A percentile compares a stretch with the other conserved stretches of the same genome.
Evolutionary conservation across 83 land plant species (phyloP).

Genomic region (Picea mariana): DNA sequence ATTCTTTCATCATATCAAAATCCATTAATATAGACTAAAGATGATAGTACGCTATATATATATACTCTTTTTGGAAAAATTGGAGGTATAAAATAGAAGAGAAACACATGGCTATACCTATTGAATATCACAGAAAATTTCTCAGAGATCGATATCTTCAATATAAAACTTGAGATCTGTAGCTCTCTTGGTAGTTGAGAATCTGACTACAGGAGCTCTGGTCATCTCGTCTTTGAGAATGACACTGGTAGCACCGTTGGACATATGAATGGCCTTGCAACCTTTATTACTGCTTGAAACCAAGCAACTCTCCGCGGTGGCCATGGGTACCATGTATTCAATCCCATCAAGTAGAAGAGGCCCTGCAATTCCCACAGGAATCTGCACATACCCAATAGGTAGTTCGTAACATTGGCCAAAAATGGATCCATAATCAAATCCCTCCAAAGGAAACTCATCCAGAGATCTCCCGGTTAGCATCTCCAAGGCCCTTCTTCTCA

Average conservation of each 20-base stretch:
- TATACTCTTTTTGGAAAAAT: no score
- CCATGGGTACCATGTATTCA: conserved; percentile 87
- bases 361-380: conserved; percentile 90
- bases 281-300: conserved; percentile 92
- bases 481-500: conserved; percentile 70
- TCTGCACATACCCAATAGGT: conserved; percentile 81
- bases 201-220: conserved; percentile 83
- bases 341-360: conserved; percentile 71
- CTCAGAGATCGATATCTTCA: conserved; percentile 59
- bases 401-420: conserved; percentile 90
- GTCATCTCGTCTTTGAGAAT: conserved; percentile 82
- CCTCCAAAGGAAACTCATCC: conserved; percentile 70
- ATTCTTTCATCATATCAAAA: no score
- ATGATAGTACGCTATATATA: no score
- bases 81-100: no score
- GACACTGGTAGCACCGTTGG: conserved; percentile 75
- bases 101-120: conserved; percentile 36
- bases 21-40: no score
- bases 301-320: conserved; percentile 90
- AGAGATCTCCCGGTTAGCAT: conserved; percentile 60
- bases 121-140: conserved; percentile 71
- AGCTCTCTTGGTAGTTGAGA: conserved; percentile 54
- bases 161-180: conserved; percentile 76
- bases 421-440: conserved; percentile 72
- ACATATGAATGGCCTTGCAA: conserved; percentile 77